Evolutionary conservation across 1,139 yeast species (phyloP), one percentile per base, ranked within the genome.

Genomic region (Pichia sp.): DNA sequence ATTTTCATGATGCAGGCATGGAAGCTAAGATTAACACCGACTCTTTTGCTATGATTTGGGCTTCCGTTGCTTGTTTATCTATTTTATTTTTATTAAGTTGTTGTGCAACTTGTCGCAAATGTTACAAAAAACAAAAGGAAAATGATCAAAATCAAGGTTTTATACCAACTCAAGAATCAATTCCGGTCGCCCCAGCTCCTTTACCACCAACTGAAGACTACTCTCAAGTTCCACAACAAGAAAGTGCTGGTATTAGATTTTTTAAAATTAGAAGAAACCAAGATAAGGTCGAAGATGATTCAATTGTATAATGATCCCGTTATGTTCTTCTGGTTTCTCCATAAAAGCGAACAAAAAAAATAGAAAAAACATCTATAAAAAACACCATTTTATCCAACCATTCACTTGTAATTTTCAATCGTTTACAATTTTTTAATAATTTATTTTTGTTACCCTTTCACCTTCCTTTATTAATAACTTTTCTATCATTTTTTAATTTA

Each of bases 1-100:
- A 84, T 18, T 83, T 82, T 69, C 52, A 59, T n/a, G 58, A 61
- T 46, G 71, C 60, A n/a, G 64, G 63, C 28, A 56, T 65, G 51
- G 43, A 52, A 21, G 70, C 78, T 33, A 66, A 69, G 41, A 54
- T 83, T 45, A 85, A 87, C 45, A 70, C 76, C 31, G 65, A 74
- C 46, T 61, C 75, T 54, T 61, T 78, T 61, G 89, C 83, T 55
- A 58, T 82, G 46, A 61, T 78, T 16, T 82, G 93, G 93, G 81
- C 87, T 37, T 66, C 85, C 18, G 74, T 78, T 41, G 81, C 70
- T 9, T 62, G 70, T 50, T 60, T 77, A 43, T 51, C 76, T 16
- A 53, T 79, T 43, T 68, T 77, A 35, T 77, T 74, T 65, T 63
- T 77, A 59, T 63, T 74, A 54, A 64, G 77, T 28, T 77, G 82